Conservation (phyloP, 371 early-diverging fungal species). For the Mucor saturninus region DNA sequence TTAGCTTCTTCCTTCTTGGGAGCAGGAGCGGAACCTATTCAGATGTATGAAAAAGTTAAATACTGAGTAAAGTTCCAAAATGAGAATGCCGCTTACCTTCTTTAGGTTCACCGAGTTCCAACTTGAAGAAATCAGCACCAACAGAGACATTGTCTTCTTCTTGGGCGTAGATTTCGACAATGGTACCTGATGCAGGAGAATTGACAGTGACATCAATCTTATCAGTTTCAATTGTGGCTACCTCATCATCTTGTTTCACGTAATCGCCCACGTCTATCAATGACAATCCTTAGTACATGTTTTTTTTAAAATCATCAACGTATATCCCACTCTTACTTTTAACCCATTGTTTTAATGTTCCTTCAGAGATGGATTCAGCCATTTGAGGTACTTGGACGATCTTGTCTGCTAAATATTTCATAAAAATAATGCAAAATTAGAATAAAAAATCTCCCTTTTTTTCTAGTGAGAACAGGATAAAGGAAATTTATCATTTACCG, state of each 20-base stretch:
- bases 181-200: slow-evolving; percentile 88
- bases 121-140: slow-evolving; percentile 91
- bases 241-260: slow-evolving; percentile 92
- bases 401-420: slow-evolving; percentile 60
- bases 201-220: slow-evolving; percentile 97
- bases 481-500: background rate
- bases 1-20: slow-evolving; percentile 52
- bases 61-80: background rate
- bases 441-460: background rate
- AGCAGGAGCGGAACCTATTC: slow-evolving; percentile 42
- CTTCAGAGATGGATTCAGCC: slow-evolving; percentile 98
- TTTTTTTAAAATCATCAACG: too few relatives aligned
- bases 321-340: slow-evolving; percentile 73
- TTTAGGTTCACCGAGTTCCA: slow-evolving; percentile 79
- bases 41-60: too few relatives aligned
- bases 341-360: slow-evolving; percentile 93
- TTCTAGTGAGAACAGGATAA: background rate
- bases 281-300: background rate
- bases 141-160: slow-evolving; percentile 94
- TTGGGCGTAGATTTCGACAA: slow-evolving; percentile 83
- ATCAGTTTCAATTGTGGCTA: slow-evolving; percentile 98
- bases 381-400: slow-evolving; percentile 93
- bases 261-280: slow-evolving; percentile 91
- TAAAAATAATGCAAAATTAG: background rate
- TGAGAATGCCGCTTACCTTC: slow-evolving; percentile 46